A percentile compares a stretch with the other conserved stretches of the same genome.
Conservation (phyloP, 176 grass and related monocot genomes). For the Juncus effusus region DNA sequence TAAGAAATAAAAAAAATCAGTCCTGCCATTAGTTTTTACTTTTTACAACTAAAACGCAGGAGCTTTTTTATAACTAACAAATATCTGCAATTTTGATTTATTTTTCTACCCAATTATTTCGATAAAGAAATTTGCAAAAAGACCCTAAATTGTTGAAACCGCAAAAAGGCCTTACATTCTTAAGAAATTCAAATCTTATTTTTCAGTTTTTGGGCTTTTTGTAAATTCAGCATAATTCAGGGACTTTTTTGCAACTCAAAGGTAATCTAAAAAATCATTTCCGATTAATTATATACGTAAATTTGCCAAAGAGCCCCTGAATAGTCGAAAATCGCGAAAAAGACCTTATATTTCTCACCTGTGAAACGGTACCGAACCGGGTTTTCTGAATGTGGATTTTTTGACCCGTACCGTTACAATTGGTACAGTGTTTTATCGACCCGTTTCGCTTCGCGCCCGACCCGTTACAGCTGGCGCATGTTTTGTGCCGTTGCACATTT, state of each 20-base stretch:
- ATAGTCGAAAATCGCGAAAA: not conserved
- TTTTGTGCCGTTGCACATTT: slow-evolving; percentile 44
- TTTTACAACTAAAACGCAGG: too few relatives aligned
- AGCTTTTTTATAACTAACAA: too few relatives aligned
- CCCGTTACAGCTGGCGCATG: slow-evolving; percentile 59
- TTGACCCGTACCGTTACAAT: slow-evolving; percentile 72
- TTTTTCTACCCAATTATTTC: not conserved
- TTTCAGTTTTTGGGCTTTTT: too few relatives aligned
- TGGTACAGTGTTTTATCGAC: slow-evolving; percentile 47
- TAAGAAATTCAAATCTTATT: too few relatives aligned
- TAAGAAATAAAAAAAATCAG: too few relatives aligned
- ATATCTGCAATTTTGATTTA: too few relatives aligned
- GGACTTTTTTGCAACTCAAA: not conserved
- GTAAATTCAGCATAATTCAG: too few relatives aligned
- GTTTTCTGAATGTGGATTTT: slow-evolving; percentile 65
- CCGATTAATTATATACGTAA: too few relatives aligned
- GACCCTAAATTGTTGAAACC: not conserved
- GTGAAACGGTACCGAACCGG: slow-evolving; percentile 81
- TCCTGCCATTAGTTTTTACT: too few relatives aligned
- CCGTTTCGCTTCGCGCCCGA: slow-evolving; percentile 69
- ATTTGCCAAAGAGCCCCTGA: too few relatives aligned
- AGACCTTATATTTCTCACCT: slow-evolving; percentile 38
- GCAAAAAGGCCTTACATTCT: not conserved
- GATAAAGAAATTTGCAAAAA: not conserved
- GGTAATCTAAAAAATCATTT: not conserved